Evolutionary conservation across 768 basidiomycete genomes (phyloP), one percentile per base, ranked within the genome.

Genomic region (Boletus speciosus): DNA sequence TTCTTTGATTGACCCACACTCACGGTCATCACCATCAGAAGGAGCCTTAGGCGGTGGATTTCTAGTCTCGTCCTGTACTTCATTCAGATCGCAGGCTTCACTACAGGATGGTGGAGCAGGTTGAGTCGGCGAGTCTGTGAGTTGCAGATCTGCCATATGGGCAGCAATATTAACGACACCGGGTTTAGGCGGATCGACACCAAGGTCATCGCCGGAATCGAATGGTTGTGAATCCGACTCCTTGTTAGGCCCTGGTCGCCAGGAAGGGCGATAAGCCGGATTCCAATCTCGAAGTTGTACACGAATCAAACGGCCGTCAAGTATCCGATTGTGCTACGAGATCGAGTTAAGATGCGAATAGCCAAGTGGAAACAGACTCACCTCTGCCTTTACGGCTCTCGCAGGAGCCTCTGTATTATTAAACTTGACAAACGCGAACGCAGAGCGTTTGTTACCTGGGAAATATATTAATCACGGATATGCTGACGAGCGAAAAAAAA

Each of bases 341-440:
- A 37, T 25, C 25, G 35, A 36, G 40, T 39, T 56, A 19, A 58
- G 34, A 57, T 49, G 46, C 16, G 50, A 6, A 25, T 38, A 21
- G 19, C 15, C 11, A 51, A 42, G 27, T 15, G 21, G 35, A 27
- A 21, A 57, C 62, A 25, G 21, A 35, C 53, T 21, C 49, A 88
- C 90, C 76, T 90, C 83, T 66, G 80, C 80, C 29, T 67, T 69
- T 21, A 90, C 78, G 5, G 90, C 90, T 52, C 76, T 79, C n/a
- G 78, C 75, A n/a, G 88, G 81, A 32, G 82, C 75, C 9, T 85
- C 82, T 3, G 76, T 75, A 52, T 83, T 81, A 55, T 80, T 74
- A 65, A 85, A 92, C 65, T 79, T 86, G 54, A 92, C 80, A 62
- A 92, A 90, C 2, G 90, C 90, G 64, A 90, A 92, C 3, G 82